Conservation (phyloP, 192 early-diverging fungal genomes). For the Linderina pennispora region DNA sequence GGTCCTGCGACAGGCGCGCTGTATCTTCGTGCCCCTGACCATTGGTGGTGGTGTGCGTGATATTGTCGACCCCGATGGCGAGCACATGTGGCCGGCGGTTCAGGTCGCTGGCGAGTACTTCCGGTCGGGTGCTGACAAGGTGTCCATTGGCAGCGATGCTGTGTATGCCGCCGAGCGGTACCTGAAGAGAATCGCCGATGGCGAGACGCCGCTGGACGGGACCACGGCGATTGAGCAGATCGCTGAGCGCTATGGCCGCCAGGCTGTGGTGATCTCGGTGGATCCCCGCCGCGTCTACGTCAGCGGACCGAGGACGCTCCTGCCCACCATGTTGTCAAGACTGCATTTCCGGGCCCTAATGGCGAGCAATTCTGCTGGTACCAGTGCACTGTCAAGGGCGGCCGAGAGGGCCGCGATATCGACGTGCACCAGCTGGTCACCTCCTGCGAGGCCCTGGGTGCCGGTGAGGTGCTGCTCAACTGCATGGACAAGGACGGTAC, state of each 20-base stretch:
- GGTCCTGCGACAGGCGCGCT: constrained; percentile 77
- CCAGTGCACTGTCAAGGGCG: constrained; percentile 98
- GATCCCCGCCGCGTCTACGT: constrained; percentile 96
- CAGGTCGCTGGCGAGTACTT: constrained; percentile 99
- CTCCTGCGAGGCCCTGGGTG: constrained; percentile 84
- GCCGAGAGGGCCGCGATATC: constrained; percentile 89
- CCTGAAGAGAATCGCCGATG: constrained; percentile 46
- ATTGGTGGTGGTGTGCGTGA: constrained; percentile 99
- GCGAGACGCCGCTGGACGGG: constrained; percentile 48
- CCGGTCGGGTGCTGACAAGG: constrained; percentile 98
- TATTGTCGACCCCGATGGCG: constrained; percentile 78
- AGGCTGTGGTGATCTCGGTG: constrained; percentile 98
- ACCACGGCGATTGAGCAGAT: constrained; percentile 93
- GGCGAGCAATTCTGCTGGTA: constrained; percentile 98
- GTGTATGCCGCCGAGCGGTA: constrained; percentile 94
- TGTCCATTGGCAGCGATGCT: constrained; percentile 99
- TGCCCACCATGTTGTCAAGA: constrained; percentile 72
- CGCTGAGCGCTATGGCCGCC: constrained; percentile 87
- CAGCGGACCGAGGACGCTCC: constrained; percentile 49
- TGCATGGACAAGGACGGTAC: constrained; percentile 99
- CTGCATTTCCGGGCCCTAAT: constrained; percentile 72
- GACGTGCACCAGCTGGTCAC: constrained; percentile 90
- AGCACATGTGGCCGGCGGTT: constrained; percentile 67
- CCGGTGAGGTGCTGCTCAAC: constrained; percentile 96
- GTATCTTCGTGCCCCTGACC: constrained; percentile 98